Evolutionary conservation across 345 rosid species (phyloP).

Genomic region (Chamaenerion angustifolium): DNA sequence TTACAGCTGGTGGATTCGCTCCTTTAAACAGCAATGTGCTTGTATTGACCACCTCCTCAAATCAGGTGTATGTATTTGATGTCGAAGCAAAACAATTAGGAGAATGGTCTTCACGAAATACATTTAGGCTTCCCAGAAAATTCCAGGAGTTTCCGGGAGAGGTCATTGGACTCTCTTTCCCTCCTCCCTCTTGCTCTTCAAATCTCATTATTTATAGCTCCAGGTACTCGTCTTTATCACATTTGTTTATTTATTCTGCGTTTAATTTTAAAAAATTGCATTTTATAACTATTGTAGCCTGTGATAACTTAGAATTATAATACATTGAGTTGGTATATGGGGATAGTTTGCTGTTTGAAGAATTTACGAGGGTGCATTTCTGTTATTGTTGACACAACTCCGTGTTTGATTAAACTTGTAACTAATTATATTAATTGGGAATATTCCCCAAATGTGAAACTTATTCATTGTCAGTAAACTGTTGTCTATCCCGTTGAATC

Average conservation of each 20-base stretch:
- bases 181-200: conserved; percentile 40
- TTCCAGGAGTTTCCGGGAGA: conserved; percentile 95
- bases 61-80: conserved; percentile 79
- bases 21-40: conserved; percentile 59
- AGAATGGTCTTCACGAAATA: conserved; percentile 66
- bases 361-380: too few species aligned
- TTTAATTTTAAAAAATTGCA: too few species aligned
- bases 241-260: not conserved
- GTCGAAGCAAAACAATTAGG: conserved; percentile 84
- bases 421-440: too few species aligned
- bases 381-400: too few species aligned
- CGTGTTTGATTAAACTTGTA: too few species aligned
- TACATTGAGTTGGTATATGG: too few species aligned
- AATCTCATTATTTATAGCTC: conserved; percentile 67
- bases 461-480: too few species aligned
- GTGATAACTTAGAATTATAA: too few species aligned
- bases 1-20: conserved; percentile 82
- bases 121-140: conserved; percentile 53
- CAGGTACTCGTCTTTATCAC: conserved; percentile 40
- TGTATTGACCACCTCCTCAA: conserved; percentile 62
- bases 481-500: too few species aligned
- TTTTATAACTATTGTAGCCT: too few species aligned
- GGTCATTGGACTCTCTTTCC: conserved; percentile 78
- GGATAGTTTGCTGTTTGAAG: too few species aligned
- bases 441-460: too few species aligned